A percentile compares a stretch with the other conserved stretches of the same genome.
phyloP scores from a whole-genome alignment of 805 yeast species.

The Candida loeiensis region DNA sequence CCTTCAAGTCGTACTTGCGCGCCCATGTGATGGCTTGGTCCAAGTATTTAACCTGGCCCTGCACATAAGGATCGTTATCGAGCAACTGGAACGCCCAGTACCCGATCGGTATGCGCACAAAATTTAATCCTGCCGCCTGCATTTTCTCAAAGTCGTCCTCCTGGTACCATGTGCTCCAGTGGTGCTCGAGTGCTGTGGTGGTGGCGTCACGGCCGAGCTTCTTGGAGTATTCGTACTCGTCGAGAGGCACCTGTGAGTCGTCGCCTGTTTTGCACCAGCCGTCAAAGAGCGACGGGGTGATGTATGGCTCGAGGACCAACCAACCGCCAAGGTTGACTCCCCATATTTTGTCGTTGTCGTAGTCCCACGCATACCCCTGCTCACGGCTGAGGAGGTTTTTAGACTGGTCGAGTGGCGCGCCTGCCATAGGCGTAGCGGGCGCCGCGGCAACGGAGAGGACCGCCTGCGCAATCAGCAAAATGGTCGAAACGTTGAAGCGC shows the following conservation, averaged over 20 bases:
- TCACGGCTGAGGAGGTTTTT: constrained; percentile 1
- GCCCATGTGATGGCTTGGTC: constrained; percentile 82
- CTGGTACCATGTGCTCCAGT: constrained; percentile 77
- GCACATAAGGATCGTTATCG: constrained; percentile 77
- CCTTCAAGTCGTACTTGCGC: constrained; percentile 55
- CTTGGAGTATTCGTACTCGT: constrained; percentile 71
- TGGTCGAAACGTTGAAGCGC: constrained; percentile 7
- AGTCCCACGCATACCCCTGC: constrained; percentile 20
- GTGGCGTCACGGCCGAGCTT: constrained; percentile 62
- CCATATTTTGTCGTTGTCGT: constrained; percentile 35
- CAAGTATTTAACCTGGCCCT: constrained; percentile 71
- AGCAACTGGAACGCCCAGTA: constrained; percentile 82
- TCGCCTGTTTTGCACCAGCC: constrained; percentile 34
- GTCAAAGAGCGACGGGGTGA: constrained; percentile 72
- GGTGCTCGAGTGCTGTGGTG: constrained; percentile 47
- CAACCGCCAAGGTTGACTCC: constrained; percentile 91
- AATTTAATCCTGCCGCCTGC: constrained; percentile 62
- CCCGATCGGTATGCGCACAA: constrained; percentile 88
- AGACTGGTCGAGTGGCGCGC: not conserved
- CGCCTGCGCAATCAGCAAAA: constrained; percentile 2
- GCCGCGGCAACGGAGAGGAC: constrained; percentile 1
- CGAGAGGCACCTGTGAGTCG: constrained; percentile 57
- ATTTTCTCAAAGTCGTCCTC: constrained; percentile 68
- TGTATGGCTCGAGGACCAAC: constrained; percentile 84
- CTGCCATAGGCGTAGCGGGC: constrained; percentile 2